These are phyloP conservation scores for Hondaea fermentalgiana DNA, from an alignment of 108 stramenopile genomes.

Conservation along the genomic window DNA sequence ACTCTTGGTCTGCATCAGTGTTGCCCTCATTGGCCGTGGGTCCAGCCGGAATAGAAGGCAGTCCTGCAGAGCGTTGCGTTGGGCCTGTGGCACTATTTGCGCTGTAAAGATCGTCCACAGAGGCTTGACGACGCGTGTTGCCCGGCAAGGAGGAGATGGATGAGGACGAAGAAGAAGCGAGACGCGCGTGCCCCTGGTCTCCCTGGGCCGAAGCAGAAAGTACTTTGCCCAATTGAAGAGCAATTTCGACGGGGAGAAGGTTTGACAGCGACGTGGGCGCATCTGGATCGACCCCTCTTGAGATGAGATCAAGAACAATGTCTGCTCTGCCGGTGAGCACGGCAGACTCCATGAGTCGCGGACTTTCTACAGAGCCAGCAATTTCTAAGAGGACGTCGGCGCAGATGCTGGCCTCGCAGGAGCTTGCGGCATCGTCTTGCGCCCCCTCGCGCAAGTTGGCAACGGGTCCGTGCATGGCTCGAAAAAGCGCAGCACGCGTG, in stretches of 20 bases:
- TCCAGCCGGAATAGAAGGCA: no score
- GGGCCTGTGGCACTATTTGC: background rate
- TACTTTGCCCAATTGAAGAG: background rate
- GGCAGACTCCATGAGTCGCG: background rate
- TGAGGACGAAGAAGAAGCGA: no score
- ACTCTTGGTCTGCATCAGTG: no score
- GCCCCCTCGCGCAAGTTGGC: background rate
- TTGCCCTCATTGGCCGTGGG: no score
- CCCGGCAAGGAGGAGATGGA: no score
- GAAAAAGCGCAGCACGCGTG: background rate
- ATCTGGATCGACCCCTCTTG: background rate
- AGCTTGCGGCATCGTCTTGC: background rate
- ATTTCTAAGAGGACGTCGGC: background rate
- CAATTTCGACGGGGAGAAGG: background rate
- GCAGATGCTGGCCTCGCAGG: background rate
- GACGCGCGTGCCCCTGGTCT: no score
- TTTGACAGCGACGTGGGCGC: background rate
- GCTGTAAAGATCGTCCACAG: background rate
- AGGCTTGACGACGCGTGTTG: background rate
- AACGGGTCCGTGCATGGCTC: background rate
- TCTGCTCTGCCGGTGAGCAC: background rate
- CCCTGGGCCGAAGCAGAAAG: background rate
- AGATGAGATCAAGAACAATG: background rate
- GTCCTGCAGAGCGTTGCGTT: no score
- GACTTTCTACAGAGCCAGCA: background rate